These are phyloP conservation scores for Globisporangium emineosum DNA, from an alignment of 352 stramenopile genomes.

Conservation along the genomic window DNA sequence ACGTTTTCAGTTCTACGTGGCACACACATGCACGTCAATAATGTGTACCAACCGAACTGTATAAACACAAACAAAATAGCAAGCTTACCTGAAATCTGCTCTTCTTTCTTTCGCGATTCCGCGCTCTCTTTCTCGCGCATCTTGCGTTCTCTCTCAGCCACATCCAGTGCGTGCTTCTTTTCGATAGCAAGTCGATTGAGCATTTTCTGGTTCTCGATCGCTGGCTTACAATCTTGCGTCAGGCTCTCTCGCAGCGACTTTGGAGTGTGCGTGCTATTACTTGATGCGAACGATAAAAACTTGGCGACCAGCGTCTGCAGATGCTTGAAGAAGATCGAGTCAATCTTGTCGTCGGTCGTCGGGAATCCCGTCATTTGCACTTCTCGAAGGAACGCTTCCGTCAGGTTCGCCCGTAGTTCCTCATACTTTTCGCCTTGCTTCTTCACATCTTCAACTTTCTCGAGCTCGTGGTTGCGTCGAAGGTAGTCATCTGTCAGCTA, in stretches of 20 bases:
- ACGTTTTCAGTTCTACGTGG: conserved; percentile 43
- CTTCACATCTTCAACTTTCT: conserved; percentile 50
- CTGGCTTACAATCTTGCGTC: conserved; percentile 48
- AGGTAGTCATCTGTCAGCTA: conserved; percentile 73
- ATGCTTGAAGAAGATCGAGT: conserved; percentile 49
- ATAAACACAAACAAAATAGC: background rate
- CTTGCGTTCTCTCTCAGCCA: conserved; percentile 53
- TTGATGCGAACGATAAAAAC: conserved; percentile 50
- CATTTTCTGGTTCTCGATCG: conserved; percentile 72
- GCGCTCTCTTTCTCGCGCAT: conserved; percentile 58
- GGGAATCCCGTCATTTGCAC: conserved; percentile 55
- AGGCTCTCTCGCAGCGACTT: conserved; percentile 54
- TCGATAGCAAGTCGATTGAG: conserved; percentile 65
- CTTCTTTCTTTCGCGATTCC: conserved; percentile 50
- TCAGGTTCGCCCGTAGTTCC: conserved; percentile 47
- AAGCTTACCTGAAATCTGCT: conserved; percentile 49
- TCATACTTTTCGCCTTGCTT: conserved; percentile 67
- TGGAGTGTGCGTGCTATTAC: conserved; percentile 41
- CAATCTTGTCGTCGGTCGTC: conserved; percentile 61
- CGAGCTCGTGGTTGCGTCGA: conserved; percentile 57
- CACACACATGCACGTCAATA: background rate
- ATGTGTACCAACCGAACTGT: background rate
- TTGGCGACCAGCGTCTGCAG: conserved; percentile 58
- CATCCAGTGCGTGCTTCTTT: conserved; percentile 57
- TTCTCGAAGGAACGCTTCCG: conserved; percentile 49